phyloP scores from a whole-genome alignment of 257 asterid species.

The Ballota nigra region DNA sequence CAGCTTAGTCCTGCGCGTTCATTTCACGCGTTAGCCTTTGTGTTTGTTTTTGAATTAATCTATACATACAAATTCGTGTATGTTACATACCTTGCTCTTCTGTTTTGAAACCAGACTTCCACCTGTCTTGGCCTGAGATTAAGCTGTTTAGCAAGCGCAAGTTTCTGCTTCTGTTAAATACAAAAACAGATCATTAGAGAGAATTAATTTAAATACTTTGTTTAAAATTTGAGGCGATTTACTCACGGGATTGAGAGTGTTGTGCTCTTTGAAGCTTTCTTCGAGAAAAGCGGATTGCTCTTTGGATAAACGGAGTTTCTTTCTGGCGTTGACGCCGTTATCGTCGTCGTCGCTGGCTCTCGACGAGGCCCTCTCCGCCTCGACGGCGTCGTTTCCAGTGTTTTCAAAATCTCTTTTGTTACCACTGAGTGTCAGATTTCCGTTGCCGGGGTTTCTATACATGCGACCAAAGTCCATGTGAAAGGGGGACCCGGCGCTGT shows the following conservation, averaged over 20 bases:
- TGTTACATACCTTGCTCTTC: slow-evolving; percentile 72
- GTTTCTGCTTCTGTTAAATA: slow-evolving; percentile 63
- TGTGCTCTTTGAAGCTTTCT: slow-evolving; percentile 80
- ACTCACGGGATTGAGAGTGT: slow-evolving; percentile 80
- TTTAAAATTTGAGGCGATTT: too few relatives aligned
- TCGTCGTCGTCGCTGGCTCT: slow-evolving; percentile 78
- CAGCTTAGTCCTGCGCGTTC: slow-evolving; percentile 57
- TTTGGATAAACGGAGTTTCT: slow-evolving; percentile 73
- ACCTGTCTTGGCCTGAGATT: slow-evolving; percentile 83
- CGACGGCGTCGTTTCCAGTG: slow-evolving; percentile 44
- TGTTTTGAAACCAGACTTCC: slow-evolving; percentile 93
- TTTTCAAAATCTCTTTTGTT: slow-evolving; percentile 33
- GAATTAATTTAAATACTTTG: too few relatives aligned
- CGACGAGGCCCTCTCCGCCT: slow-evolving; percentile 45
- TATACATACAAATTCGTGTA: background rate
- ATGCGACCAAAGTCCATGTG: slow-evolving; percentile 43
- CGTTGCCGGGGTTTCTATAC: slow-evolving; percentile 28
- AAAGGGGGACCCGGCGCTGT: slow-evolving; percentile 54
- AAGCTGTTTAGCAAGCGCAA: slow-evolving; percentile 78
- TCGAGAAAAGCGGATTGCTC: slow-evolving; percentile 86
- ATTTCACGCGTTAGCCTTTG: background rate
- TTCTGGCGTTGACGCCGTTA: slow-evolving; percentile 51
- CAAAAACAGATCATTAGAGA: background rate
- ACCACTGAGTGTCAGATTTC: slow-evolving; percentile 21
- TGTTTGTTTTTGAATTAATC: background rate